Evolutionary conservation across 768 basidiomycete genomes (phyloP), one percentile per base, ranked within the genome.

Genomic region (Lactifluus volemus): DNA sequence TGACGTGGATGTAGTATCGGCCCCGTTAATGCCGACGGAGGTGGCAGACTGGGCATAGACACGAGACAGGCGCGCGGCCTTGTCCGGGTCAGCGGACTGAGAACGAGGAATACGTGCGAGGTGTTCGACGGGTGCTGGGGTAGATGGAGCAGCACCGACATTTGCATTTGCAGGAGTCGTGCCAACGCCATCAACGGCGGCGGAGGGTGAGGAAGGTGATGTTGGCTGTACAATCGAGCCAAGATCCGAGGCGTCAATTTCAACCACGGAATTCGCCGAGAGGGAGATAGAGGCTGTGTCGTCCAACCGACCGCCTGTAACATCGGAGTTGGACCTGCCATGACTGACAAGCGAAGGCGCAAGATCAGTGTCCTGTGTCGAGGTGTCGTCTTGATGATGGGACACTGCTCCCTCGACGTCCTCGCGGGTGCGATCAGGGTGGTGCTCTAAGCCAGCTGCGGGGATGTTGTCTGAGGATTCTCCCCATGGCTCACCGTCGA

Each of bases 71-170:
- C 81, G 79, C 21, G 76, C 75, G 21, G 80, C 74, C 66, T 78
- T 84, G 72, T 84, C 85, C 7, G 87, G 88, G 69, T 91, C 89
- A 9, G 84, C 88, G 9, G 91, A 92, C 60, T 89, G 88, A 5
- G 91, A 91, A 21, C 90, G 87, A 44, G 81, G 84, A 51, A 88
- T 78, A 45, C 86, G 79, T 29, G 77, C 67, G 32, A 74, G 42
- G 44, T 68, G 55, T 45, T 69, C 61, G 3, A 67, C 59, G 19
- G 72, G 67, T 11, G 70, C 68, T 15, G 65, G 55, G 5, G 69
- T 66, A 12, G 51, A 67, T 5, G 67, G 58, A 15, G 58, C 63
- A 15, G 67, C 67, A 21, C 65, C 68, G 17, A 50, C 14, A 4
- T 36, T 47, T 9, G 63, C 15, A n/a, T 53, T 38, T 49, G 39